These are phyloP conservation scores for Mucor sp. DNA, from an alignment of 371 early-diverging fungal species.

Conservation along the genomic window DNA sequence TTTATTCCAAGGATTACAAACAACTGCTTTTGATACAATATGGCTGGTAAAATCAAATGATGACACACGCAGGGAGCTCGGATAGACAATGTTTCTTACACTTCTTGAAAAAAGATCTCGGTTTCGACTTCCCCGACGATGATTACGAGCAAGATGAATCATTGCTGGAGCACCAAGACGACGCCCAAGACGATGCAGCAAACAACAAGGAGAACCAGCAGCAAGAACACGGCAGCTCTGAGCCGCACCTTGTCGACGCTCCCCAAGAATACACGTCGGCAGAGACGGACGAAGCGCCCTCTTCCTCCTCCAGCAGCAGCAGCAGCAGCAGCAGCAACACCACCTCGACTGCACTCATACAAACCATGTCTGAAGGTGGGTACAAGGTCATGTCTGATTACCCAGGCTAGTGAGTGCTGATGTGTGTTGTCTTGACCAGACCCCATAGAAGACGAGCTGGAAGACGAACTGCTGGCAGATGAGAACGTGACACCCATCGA, in stretches of 20 bases:
- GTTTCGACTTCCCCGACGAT: constrained; percentile 50
- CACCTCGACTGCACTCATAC: not conserved
- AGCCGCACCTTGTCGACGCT: not conserved
- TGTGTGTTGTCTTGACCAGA: not conserved
- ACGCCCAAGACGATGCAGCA: not conserved
- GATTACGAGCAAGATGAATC: constrained; percentile 31
- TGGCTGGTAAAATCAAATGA: constrained; percentile 16
- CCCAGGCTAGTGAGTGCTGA: not conserved
- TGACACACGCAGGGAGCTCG: not conserved
- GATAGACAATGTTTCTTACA: not conserved
- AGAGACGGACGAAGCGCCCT: not conserved
- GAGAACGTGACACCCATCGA: constrained; percentile 52
- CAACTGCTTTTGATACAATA: constrained; percentile 1
- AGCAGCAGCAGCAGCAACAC: not conserved
- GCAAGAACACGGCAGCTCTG: not conserved
- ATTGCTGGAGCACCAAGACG: constrained; percentile 7
- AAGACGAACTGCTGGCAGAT: constrained; percentile 49
- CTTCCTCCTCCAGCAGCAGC: not conserved
- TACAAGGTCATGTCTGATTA: not conserved
- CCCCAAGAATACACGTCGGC: not conserved
- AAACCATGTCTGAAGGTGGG: constrained; percentile 4
- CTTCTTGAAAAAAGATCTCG: constrained; percentile 43
- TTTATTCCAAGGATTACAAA: not conserved
- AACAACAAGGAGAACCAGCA: not conserved
- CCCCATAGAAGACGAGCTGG: constrained; percentile 38